Percentiles rank a stretch among this genome's conserved stretches.
Conservation (phyloP, 2,329 filamentous ascomycete species). For the Leptographium radiaticola region DNA sequence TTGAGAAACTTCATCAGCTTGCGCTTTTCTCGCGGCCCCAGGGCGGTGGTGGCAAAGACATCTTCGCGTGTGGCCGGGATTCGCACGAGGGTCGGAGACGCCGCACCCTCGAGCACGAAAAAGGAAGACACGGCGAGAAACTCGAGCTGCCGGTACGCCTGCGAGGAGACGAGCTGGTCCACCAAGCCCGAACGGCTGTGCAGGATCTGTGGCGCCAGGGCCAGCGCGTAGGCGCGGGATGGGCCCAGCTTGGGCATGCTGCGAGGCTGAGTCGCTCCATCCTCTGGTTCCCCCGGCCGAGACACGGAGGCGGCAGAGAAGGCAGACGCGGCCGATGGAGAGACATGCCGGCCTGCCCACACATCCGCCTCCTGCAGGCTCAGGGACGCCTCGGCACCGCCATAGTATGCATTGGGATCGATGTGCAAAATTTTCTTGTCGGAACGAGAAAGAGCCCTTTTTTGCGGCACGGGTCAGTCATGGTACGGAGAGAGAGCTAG, state of each 20-base stretch:
- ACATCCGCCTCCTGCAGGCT: conserved; percentile 68
- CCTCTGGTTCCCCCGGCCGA: conserved; percentile 14
- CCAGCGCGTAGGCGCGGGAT: conserved; percentile 67
- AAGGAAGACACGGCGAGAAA: conserved; percentile 89
- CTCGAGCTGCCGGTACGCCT: conserved; percentile 78
- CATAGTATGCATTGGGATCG: conserved; percentile 80
- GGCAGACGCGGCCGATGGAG: conserved; percentile 9
- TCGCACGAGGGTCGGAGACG: conserved; percentile 38
- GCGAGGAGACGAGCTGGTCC: conserved; percentile 73
- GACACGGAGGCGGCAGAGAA: conserved; percentile 26
- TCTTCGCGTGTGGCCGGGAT: conserved; percentile 88
- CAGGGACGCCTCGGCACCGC: conserved; percentile 72
- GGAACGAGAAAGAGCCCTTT: conserved; percentile 82
- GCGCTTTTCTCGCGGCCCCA: conserved; percentile 72
- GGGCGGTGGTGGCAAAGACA: conserved; percentile 65
- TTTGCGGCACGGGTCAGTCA: background rate
- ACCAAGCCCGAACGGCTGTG: conserved; percentile 72
- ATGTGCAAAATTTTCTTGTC: conserved; percentile 85
- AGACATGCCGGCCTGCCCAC: conserved; percentile 45
- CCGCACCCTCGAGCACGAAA: conserved; percentile 55
- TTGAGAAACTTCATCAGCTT: conserved; percentile 88
- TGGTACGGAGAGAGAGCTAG: conserved; percentile 26
- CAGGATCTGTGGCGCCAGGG: conserved; percentile 74
- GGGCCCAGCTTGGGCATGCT: conserved; percentile 29
- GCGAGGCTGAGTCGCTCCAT: conserved; percentile 5